Percentiles rank a stretch among this genome's conserved stretches.
Conservation (phyloP, 257 asterid genomes). For the Scutellaria barbata region DNA sequence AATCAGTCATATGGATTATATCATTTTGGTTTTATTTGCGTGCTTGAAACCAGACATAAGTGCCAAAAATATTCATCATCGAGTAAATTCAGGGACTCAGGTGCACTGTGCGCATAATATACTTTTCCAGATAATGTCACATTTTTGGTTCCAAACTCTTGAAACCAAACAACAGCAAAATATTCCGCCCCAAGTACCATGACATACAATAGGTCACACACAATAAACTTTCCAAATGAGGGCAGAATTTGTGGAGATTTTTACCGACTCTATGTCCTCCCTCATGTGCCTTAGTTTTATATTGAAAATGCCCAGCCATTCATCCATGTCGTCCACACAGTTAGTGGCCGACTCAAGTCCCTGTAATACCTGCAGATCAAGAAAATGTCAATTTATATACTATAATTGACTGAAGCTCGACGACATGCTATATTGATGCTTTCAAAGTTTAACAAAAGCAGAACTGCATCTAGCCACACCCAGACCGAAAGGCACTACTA, state of each 20-base stretch:
- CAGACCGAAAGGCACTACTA: slow-evolving; percentile 15
- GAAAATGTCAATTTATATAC: slow-evolving; percentile 31
- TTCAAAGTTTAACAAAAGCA: slow-evolving; percentile 12
- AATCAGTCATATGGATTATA: slow-evolving; percentile 27
- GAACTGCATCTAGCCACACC: slow-evolving; percentile 7
- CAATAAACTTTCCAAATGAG: slow-evolving; percentile 28
- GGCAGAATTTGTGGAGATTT: slow-evolving; percentile 34
- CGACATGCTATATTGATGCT: background rate
- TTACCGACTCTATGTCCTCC: slow-evolving; percentile 98
- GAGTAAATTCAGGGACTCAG: background rate
- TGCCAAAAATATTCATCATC: slow-evolving; percentile 6
- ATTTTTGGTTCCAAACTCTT: slow-evolving; percentile 5
- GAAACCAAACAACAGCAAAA: slow-evolving; percentile 25
- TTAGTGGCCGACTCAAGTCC: slow-evolving; percentile 85
- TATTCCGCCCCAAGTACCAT: slow-evolving; percentile 15
- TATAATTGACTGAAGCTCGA: slow-evolving; percentile 21
- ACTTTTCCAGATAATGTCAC: slow-evolving; percentile 28
- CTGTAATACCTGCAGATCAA: slow-evolving; percentile 69
- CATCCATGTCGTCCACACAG: slow-evolving; percentile 99
- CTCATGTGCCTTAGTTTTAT: slow-evolving; percentile 96
- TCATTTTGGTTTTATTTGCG: slow-evolving; percentile 16
- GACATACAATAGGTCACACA: background rate
- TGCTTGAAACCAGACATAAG: slow-evolving; percentile 22
- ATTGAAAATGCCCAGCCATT: slow-evolving; percentile 93
- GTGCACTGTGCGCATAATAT: background rate